phyloP scores from a whole-genome alignment of 78 protist genomes.

The Tieghemostelium lacteum region DNA sequence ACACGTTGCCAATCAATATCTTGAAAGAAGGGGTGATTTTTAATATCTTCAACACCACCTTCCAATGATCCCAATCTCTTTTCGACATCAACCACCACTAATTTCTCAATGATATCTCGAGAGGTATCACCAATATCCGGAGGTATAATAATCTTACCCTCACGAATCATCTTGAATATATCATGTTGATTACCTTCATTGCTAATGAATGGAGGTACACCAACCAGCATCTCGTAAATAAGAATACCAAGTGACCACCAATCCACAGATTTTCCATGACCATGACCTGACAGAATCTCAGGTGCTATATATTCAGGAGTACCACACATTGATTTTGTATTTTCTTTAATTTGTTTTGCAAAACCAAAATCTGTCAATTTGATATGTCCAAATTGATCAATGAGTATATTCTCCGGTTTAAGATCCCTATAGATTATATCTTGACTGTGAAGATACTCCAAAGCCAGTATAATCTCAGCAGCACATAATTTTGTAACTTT shows the following conservation, averaged over 20 bases:
- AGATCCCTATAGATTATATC: constrained; percentile 82
- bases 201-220: constrained; percentile 77
- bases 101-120: constrained; percentile 49
- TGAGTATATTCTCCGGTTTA: constrained; percentile 88
- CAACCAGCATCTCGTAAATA: constrained; percentile 92
- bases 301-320: constrained; percentile 94
- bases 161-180: constrained; percentile 46
- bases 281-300: constrained; percentile 84
- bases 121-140: constrained; percentile 20
- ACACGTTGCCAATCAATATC: constrained; percentile 47
- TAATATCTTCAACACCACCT: constrained; percentile 49
- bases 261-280: constrained; percentile 92
- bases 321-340: constrained; percentile 90
- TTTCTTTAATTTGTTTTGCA: constrained; percentile 45
- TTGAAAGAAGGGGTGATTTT: constrained; percentile 65
- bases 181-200: constrained; percentile 44
- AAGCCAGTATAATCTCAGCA: constrained; percentile 82
- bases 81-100: constrained; percentile 48
- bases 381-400: constrained; percentile 82
- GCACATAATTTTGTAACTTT: constrained; percentile 59
- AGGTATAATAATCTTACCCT: constrained; percentile 42
- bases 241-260: constrained; percentile 96
- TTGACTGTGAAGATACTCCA: constrained; percentile 79
- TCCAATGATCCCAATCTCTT: constrained; percentile 44
- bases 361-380: constrained; percentile 89